Evolutionary conservation across 2,329 filamentous ascomycete species (phyloP), one percentile per base, ranked within the genome.

Genomic region (Xylariaceae sp.): DNA sequence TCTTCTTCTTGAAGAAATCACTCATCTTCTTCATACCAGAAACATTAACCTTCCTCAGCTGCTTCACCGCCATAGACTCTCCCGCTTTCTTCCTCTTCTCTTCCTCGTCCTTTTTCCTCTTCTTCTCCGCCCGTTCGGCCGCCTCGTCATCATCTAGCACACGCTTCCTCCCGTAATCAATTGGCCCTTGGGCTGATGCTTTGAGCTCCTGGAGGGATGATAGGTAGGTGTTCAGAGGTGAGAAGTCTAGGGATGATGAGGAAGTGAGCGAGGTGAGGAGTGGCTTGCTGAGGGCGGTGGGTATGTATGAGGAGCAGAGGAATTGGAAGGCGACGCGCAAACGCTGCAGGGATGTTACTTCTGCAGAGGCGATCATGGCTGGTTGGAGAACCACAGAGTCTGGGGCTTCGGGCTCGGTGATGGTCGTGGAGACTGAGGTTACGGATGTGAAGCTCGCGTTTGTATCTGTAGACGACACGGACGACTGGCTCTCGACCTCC

Each of bases 21-120:
- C 89, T 96, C 81, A 99, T 82, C 76, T 97, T 99, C 80, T 89
- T 94, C 94, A 99, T 99, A 1, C 94, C 94, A 18, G 74, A 83
- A 0, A 88, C 92, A 71, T 97, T 89, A 44, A 92, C 93, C 74
- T 97, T 99, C 69, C 88, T 88, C 64, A 99, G 69, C 44, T 92
- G 81, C 66, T 85, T 86, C 1, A 97, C 83, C 0, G 84, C 92
- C 28, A 84, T 79, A 56, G 88, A 94, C 72, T 89, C 82, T 19
- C 75, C 77, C 2, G 81, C 83, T 73, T 95, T 92, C 71, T 86
- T 92, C 69, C 83, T 87, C 73, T 87, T 88, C 53, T 96, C 92
- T 53, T 96, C 92, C 56, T 96, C 93, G 46, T 96, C 91, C 72
- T 87, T 84, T 69, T 86, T 92, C 41, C 87, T 78, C 74, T 88